These are phyloP conservation scores for Rhizopogon roseolus DNA, from an alignment of 768 basidiomycete species.

Conservation along the genomic window DNA sequence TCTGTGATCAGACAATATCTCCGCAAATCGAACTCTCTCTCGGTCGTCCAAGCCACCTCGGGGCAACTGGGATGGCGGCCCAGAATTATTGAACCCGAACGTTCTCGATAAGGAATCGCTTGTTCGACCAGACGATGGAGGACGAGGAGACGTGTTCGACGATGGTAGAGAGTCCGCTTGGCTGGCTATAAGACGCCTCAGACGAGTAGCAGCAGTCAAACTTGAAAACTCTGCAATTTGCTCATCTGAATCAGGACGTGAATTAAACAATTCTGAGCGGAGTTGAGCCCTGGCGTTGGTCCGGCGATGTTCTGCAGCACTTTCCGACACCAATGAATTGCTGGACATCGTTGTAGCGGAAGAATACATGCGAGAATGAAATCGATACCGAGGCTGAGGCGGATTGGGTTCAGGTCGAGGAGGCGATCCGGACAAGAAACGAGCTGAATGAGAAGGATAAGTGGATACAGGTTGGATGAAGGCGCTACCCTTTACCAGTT, in stretches of 20 bases:
- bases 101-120: not conserved
- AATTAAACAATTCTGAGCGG: slow-evolving; percentile 10
- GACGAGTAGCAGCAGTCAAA: not conserved
- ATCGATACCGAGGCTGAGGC: not conserved
- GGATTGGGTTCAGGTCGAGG: not conserved
- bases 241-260: slow-evolving; percentile 20
- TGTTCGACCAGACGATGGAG: not conserved
- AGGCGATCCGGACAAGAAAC: not conserved
- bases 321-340: slow-evolving; percentile 41
- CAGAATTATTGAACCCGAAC: not conserved
- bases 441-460: not conserved
- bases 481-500: not conserved
- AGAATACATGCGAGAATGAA: slow-evolving; percentile 13
- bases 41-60: not conserved
- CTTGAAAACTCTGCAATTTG: not conserved
- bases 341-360: slow-evolving; percentile 24
- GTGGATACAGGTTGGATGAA: no score
- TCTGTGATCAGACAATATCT: not conserved
- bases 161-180: not conserved
- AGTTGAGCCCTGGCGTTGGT: slow-evolving; percentile 33
- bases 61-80: not conserved
- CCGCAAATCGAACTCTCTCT: not conserved
- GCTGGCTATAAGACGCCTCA: not conserved
- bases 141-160: not conserved
- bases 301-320: slow-evolving; percentile 36